These are phyloP conservation scores for Dictyostelium citrinum DNA, from an alignment of 78 protist species.

Conservation along the genomic window DNA sequence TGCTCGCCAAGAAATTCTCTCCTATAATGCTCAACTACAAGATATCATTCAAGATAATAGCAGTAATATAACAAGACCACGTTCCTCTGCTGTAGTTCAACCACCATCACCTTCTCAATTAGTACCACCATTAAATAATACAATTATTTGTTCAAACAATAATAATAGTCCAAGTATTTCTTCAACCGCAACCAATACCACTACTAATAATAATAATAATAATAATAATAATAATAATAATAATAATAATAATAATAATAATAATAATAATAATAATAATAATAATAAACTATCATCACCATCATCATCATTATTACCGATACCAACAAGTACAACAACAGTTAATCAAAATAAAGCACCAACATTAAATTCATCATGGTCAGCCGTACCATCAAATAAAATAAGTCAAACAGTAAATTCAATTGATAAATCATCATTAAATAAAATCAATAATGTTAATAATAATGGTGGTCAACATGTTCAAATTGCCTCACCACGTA, in stretches of 20 bases:
- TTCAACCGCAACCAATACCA: neutral
- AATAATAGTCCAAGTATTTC: neutral
- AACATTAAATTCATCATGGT: neutral
- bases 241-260: neutral
- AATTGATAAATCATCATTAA: neutral
- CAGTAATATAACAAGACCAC: slow-evolving; percentile 17
- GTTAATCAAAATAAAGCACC: neutral
- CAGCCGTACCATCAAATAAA: neutral
- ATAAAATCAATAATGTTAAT: neutral
- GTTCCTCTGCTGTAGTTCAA: neutral
- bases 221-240: neutral
- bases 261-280: neutral
- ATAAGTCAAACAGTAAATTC: neutral
- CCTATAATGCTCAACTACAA: slow-evolving; percentile 59
- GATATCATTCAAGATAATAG: slow-evolving; percentile 1
- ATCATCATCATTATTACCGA: neutral
- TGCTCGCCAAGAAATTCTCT: slow-evolving; percentile 36
- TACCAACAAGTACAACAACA: neutral
- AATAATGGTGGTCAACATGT: neutral
- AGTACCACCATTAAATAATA: neutral
- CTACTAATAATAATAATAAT: neutral
- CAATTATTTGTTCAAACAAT: neutral
- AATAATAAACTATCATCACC: neutral
- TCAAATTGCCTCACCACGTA: slow-evolving; percentile 12
- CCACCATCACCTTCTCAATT: neutral